A percentile compares a stretch with the other conserved stretches of the same genome.
These are phyloP conservation scores for Xerocomus spinulosus DNA, from an alignment of 768 basidiomycete genomes.

Conservation along the genomic window DNA sequence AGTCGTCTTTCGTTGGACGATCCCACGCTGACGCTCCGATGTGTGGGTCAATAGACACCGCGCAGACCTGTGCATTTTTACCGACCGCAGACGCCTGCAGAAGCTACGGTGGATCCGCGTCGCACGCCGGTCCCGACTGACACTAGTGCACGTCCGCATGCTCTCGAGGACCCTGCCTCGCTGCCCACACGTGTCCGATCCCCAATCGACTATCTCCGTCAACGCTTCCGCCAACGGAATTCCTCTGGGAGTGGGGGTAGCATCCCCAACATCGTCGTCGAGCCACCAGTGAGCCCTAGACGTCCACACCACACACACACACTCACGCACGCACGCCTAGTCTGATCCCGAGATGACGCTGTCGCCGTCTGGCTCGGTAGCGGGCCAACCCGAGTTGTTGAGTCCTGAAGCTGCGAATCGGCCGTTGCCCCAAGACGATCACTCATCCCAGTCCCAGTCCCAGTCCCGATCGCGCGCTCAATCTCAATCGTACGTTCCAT, in stretches of 20 bases:
- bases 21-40: constrained; percentile 3
- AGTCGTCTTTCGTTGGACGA: neutral
- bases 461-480: neutral
- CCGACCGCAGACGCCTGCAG: constrained; percentile 26
- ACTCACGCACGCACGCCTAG: constrained; percentile 19
- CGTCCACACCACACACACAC: neutral
- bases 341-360: constrained; percentile 37
- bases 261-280: constrained; percentile 41
- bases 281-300: constrained; percentile 40
- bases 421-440: constrained; percentile 22
- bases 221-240: constrained; percentile 28
- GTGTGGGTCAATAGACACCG: constrained; percentile 14
- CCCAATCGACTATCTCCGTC: constrained; percentile 22
- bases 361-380: constrained; percentile 27
- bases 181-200: constrained; percentile 14
- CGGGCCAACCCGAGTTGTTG: constrained; percentile 38
- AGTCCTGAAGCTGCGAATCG: constrained; percentile 39
- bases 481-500: neutral
- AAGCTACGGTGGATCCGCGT: constrained; percentile 16
- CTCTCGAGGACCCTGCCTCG: constrained; percentile 4
- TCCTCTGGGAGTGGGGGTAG: constrained; percentile 28
- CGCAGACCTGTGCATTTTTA: constrained; percentile 12
- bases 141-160: neutral
- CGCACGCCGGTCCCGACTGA: constrained; percentile 14
- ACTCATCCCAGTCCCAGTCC: neutral